Evolutionary conservation across 768 basidiomycete genomes (phyloP).

Genomic region (Pulveroboletus sp.): DNA sequence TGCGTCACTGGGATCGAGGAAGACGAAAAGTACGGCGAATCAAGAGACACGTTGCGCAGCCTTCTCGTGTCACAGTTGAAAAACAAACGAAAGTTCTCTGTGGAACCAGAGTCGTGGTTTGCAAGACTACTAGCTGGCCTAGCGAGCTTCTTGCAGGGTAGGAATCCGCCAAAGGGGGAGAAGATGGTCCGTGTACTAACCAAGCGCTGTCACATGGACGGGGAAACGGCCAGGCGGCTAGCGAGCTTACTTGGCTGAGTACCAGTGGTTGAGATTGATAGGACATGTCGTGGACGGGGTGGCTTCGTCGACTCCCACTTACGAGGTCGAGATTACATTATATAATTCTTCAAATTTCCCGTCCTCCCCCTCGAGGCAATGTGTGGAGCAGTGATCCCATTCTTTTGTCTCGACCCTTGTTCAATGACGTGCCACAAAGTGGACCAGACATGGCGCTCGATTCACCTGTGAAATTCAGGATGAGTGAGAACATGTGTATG

Average conservation of each 20-base stretch:
- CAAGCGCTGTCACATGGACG: constrained; percentile 28
- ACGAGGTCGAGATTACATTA: no score
- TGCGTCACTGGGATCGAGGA: constrained; percentile 38
- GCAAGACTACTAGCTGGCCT: constrained; percentile 20
- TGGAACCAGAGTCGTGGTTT: constrained; percentile 26
- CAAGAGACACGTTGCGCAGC: constrained; percentile 21
- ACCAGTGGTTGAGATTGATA: neutral
- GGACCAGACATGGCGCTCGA: no score
- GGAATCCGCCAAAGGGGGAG: constrained; percentile 23
- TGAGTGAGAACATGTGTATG: no score
- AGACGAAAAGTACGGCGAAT: constrained; percentile 33
- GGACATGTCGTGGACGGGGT: no score
- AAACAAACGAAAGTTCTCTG: constrained; percentile 16
- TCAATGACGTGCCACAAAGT: no score
- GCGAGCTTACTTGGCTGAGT: constrained; percentile 7
- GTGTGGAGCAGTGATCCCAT: no score
- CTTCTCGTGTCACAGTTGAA: constrained; percentile 16
- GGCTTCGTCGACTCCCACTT: no score
- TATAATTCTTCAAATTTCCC: no score
- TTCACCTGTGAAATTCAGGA: no score
- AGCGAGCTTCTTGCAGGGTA: constrained; percentile 16
- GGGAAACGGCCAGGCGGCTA: constrained; percentile 22
- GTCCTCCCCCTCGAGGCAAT: no score
- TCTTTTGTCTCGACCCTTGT: no score
- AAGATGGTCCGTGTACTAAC: constrained; percentile 20